These are phyloP conservation scores for Cardiospermum halicacabum DNA, from an alignment of 345 rosid species.

Conservation along the genomic window DNA sequence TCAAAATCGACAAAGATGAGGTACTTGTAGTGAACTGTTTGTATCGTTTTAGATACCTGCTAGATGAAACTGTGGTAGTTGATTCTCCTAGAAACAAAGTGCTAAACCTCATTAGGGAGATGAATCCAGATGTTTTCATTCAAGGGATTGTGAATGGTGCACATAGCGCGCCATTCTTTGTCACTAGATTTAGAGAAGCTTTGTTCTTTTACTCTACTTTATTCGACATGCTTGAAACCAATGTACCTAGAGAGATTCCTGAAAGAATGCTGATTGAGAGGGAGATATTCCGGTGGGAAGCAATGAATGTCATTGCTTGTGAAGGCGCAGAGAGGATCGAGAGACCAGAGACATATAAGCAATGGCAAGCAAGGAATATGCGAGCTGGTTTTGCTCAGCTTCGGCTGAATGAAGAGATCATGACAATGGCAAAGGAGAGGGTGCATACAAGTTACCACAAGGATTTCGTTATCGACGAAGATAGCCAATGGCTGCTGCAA, in stretches of 20 bases:
- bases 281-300: constrained; percentile 40
- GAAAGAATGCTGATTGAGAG: constrained; percentile 48
- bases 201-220: constrained; percentile 47
- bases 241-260: constrained; percentile 37
- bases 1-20: constrained; percentile 44
- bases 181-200: constrained; percentile 52
- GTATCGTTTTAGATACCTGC: constrained; percentile 41
- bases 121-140: constrained; percentile 42
- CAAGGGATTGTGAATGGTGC: constrained; percentile 44
- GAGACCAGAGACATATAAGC: constrained; percentile 56
- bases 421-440: constrained; percentile 30
- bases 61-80: constrained; percentile 51
- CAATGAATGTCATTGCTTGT: constrained; percentile 48
- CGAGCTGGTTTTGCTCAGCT: constrained; percentile 46
- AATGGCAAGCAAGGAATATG: constrained; percentile 37
- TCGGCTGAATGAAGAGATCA: constrained; percentile 36
- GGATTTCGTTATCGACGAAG: constrained; percentile 43
- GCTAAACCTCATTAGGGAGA: constrained; percentile 34
- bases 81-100: constrained; percentile 46
- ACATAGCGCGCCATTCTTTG: constrained; percentile 42
- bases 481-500: constrained; percentile 45
- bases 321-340: constrained; percentile 54
- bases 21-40: constrained; percentile 41
- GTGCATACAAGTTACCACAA: constrained; percentile 35
- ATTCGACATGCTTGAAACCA: constrained; percentile 47